phyloP scores from a whole-genome alignment of 768 basidiomycete species.

The Suillus weaverae region DNA sequence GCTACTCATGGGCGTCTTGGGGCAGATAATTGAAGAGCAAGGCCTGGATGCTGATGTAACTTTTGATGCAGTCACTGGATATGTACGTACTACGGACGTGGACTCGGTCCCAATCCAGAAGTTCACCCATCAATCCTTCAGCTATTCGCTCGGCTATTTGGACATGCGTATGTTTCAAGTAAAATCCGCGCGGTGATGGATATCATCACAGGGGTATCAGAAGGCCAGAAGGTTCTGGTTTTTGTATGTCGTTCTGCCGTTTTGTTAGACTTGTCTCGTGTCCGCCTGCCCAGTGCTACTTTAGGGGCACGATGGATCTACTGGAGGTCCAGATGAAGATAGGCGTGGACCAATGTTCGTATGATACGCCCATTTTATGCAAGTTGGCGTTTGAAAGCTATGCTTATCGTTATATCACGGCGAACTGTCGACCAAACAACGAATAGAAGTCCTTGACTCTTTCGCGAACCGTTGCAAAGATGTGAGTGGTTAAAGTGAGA shows the following conservation, averaged over 20 bases:
- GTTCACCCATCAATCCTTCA: neutral
- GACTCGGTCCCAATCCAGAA: neutral
- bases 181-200: neutral
- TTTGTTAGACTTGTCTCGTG: neutral
- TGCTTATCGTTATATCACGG: neutral
- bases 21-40: neutral
- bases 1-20: neutral
- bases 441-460: neutral
- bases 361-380: neutral
- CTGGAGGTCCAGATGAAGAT: neutral
- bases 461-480: neutral
- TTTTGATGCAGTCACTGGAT: neutral
- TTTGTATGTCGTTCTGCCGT: neutral
- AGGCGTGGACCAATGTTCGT: neutral
- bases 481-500: neutral
- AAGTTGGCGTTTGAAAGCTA: neutral
- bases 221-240: neutral
- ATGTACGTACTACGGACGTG: neutral
- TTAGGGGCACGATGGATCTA: neutral
- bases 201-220: neutral
- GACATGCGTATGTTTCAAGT: neutral
- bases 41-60: neutral
- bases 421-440: neutral
- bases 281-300: neutral
- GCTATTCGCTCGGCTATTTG: neutral